Conservation (phyloP, 306 rosid genomes). For the Purshia tridentata region DNA sequence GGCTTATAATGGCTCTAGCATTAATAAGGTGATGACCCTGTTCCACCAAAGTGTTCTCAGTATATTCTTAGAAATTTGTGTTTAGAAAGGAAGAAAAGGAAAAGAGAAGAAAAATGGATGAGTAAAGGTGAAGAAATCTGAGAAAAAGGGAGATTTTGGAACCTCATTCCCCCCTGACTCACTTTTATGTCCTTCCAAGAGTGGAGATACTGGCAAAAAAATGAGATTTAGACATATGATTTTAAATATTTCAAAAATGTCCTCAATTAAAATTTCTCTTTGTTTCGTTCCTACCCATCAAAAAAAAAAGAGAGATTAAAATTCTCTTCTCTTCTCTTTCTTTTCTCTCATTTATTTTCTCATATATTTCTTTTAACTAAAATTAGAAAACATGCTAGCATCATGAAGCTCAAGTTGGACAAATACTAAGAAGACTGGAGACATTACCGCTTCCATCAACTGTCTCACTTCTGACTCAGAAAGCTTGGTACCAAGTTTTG, state of each 20-base stretch:
- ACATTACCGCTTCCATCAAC: constrained; percentile 91
- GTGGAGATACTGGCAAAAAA: background rate
- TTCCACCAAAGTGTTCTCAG: constrained; percentile 15
- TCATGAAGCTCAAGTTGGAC: background rate
- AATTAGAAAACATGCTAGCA: background rate
- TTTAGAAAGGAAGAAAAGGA: background rate
- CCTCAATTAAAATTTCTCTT: background rate
- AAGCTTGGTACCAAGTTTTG: constrained; percentile 83
- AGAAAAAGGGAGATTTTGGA: background rate
- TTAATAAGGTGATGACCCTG: background rate
- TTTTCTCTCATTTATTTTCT: background rate
- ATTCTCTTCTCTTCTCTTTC: background rate
- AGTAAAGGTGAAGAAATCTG: background rate
- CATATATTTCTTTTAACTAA: background rate
- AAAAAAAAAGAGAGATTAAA: background rate
- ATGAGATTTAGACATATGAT: background rate
- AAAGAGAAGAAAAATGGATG: background rate
- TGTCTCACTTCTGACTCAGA: constrained; percentile 95
- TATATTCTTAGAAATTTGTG: background rate
- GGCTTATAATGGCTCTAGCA: background rate
- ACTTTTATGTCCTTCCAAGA: background rate
- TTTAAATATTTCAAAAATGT: background rate
- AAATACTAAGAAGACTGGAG: constrained; percentile 11
- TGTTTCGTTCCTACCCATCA: background rate
- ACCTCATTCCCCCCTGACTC: background rate